Evolutionary conservation across 805 yeast genomes (phyloP).

Genomic region (Yamadazyma kitorensis): DNA sequence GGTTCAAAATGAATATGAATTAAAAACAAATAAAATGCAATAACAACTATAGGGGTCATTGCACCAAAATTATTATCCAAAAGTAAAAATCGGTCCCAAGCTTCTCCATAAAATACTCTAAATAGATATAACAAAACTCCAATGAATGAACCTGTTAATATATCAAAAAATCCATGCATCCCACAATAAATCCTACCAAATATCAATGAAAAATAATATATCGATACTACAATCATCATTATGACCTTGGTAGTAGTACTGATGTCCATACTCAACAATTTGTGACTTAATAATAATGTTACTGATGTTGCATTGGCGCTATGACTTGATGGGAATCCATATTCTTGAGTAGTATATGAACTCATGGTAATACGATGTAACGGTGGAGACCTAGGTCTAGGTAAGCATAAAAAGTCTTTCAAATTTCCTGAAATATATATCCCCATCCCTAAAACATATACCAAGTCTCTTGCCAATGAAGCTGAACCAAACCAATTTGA

Average conservation of each 20-base stretch:
- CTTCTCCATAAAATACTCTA: slow-evolving; percentile 38
- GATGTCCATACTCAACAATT: slow-evolving; percentile 7
- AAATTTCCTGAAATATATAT: slow-evolving; percentile 69
- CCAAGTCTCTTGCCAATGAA: slow-evolving; percentile 55
- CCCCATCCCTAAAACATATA: slow-evolving; percentile 62
- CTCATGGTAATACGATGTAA: slow-evolving; percentile 85
- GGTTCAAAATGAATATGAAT: slow-evolving; percentile 79
- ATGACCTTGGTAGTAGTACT: slow-evolving; percentile 10
- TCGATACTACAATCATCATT: slow-evolving; percentile 13
- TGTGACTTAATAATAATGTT: slow-evolving; percentile 42
- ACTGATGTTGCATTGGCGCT: slow-evolving; percentile 93
- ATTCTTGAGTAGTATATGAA: slow-evolving; percentile 87
- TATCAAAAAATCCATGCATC: slow-evolving; percentile 92
- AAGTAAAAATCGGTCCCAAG: slow-evolving; percentile 48
- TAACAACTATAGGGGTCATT: slow-evolving; percentile 35
- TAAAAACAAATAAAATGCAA: slow-evolving; percentile 43
- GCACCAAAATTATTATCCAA: slow-evolving; percentile 20
- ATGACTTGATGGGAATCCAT: slow-evolving; percentile 93
- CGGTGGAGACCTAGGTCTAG: slow-evolving; percentile 93
- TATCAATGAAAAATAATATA: slow-evolving; percentile 64
- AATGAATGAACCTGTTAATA: slow-evolving; percentile 59
- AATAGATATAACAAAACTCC: slow-evolving; percentile 56
- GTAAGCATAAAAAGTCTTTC: slow-evolving; percentile 85
- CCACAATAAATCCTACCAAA: slow-evolving; percentile 91
- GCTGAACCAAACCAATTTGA: slow-evolving; percentile 79